Evolutionary conservation across 306 rosid genomes (phyloP).

Genomic region (Prunus campanulata): DNA sequence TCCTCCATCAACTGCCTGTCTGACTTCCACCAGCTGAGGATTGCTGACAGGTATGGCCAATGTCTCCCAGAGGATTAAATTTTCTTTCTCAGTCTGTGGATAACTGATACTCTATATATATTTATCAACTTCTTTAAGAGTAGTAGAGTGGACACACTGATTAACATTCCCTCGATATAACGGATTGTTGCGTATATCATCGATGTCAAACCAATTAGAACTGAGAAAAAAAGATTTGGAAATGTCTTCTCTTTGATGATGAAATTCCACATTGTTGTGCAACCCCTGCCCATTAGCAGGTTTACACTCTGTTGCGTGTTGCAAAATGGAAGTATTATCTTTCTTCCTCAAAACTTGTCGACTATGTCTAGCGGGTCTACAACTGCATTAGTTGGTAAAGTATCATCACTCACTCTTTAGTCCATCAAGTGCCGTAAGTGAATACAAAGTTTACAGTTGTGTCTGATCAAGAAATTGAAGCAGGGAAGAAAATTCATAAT

Average conservation of each 20-base stretch:
- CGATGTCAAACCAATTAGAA: background rate
- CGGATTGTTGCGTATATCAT: background rate
- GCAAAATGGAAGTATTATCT: background rate
- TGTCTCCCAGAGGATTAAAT: background rate
- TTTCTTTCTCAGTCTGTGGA: background rate
- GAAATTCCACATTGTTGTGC: background rate
- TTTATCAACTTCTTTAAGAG: background rate
- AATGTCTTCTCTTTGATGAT: background rate
- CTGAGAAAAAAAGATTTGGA: background rate
- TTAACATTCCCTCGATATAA: no score
- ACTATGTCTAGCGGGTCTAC: background rate
- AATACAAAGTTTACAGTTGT: background rate
- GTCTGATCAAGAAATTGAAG: background rate
- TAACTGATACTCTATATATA: background rate
- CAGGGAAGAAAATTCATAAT: background rate
- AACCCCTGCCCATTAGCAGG: background rate
- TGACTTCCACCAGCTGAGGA: slow-evolving; percentile 50
- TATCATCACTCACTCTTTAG: background rate
- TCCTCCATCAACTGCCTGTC: slow-evolving; percentile 41
- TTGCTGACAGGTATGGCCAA: slow-evolving; percentile 12
- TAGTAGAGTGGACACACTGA: background rate
- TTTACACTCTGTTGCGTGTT: background rate
- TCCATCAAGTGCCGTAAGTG: background rate
- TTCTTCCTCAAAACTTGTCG: background rate
- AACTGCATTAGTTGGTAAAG: background rate